Evolutionary conservation across 345 rosid genomes (phyloP).

Genomic region (Salix brachista): DNA sequence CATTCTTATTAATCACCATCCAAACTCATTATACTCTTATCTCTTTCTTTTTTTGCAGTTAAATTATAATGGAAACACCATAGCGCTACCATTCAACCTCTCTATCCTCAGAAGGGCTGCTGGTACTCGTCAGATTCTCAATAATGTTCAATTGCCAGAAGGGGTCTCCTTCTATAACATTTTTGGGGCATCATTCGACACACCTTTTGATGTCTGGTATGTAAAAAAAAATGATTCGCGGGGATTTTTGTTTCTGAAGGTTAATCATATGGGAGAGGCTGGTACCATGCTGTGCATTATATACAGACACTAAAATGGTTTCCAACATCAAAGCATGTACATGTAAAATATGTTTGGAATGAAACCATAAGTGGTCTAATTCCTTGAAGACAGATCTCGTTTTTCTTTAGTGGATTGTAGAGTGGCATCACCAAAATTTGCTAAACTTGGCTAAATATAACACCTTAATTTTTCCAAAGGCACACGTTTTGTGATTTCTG

Average conservation of each 20-base stretch:
- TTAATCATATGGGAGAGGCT: background rate
- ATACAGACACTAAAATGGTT: background rate
- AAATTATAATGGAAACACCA: conserved; percentile 51
- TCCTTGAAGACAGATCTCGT: background rate
- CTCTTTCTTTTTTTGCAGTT: conserved; percentile 37
- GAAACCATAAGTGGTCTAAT: background rate
- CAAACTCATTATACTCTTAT: conserved; percentile 1
- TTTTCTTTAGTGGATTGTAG: background rate
- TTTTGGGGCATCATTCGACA: conserved; percentile 68
- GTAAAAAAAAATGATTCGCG: conserved; percentile 8
- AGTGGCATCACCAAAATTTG: background rate
- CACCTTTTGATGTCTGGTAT: conserved; percentile 84
- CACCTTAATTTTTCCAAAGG: no score
- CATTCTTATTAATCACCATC: background rate
- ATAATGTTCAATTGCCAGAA: conserved; percentile 55
- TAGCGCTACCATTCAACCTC: conserved; percentile 71
- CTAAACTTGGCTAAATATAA: no score
- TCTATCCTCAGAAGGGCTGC: conserved; percentile 66
- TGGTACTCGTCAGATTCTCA: conserved; percentile 59
- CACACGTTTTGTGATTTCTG: background rate
- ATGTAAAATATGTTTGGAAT: background rate
- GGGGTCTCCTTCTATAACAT: conserved; percentile 75
- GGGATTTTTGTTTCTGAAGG: background rate
- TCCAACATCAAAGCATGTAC: background rate
- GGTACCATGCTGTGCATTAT: background rate